These are phyloP conservation scores for Aspergillus caelatus DNA, from an alignment of 2,329 filamentous ascomycete genomes.

Conservation along the genomic window DNA sequence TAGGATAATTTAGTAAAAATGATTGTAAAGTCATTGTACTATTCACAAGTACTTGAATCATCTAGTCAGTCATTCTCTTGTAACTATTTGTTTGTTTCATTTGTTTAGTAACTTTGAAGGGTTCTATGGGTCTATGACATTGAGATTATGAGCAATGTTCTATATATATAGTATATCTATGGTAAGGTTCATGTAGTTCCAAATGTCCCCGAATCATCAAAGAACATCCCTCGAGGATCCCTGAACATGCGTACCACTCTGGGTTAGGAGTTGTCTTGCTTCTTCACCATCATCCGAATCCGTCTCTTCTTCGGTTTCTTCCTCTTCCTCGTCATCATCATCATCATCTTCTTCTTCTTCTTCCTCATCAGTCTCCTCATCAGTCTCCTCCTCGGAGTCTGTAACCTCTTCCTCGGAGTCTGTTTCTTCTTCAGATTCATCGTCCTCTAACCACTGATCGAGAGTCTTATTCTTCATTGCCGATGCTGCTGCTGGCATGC, in stretches of 20 bases:
- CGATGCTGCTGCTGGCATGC: conserved; percentile 21
- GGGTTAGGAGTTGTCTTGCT: conserved; percentile 24
- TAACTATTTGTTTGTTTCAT: background rate
- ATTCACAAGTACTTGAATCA: background rate
- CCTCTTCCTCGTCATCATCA: conserved; percentile 46
- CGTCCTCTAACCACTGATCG: conserved; percentile 82
- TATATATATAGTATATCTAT: background rate
- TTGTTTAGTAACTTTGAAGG: background rate
- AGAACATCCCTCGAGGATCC: background rate
- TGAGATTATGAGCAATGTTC: background rate
- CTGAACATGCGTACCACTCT: background rate
- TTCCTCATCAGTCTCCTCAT: conserved; percentile 48
- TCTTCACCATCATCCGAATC: conserved; percentile 51
- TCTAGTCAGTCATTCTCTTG: background rate
- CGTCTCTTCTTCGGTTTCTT: conserved; percentile 46
- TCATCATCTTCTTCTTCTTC: conserved; percentile 53
- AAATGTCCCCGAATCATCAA: background rate
- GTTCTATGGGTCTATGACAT: background rate
- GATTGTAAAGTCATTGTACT: background rate
- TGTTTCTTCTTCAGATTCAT: conserved; percentile 56
- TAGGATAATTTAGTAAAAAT: too few relatives aligned
- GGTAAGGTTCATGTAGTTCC: background rate
- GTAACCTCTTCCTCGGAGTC: conserved; percentile 56
- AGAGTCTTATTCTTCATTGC: conserved; percentile 71
- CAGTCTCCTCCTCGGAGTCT: conserved; percentile 53